These are phyloP conservation scores for Starmerella cellae DNA, from an alignment of 805 yeast species.

Conservation along the genomic window DNA sequence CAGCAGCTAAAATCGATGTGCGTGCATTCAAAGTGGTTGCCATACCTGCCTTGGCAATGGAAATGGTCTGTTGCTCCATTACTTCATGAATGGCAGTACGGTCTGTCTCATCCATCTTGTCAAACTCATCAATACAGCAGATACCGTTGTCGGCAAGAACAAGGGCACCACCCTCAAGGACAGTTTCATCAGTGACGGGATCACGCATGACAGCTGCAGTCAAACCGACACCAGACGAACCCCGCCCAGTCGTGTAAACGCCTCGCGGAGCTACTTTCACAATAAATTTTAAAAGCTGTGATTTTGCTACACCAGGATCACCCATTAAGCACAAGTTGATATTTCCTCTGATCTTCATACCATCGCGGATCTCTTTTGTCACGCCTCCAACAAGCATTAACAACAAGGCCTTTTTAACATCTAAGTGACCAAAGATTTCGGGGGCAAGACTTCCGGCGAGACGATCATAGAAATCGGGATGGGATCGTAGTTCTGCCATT, in stretches of 20 bases:
- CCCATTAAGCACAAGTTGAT: slow-evolving; percentile 94
- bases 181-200: slow-evolving; percentile 98
- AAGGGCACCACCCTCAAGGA: slow-evolving; percentile 94
- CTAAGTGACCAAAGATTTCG: slow-evolving; percentile 87
- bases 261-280: slow-evolving; percentile 91
- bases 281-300: slow-evolving; percentile 83
- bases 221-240: slow-evolving; percentile 96
- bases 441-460: slow-evolving; percentile 90
- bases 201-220: slow-evolving; percentile 99
- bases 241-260: slow-evolving; percentile 95
- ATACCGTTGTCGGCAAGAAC: slow-evolving; percentile 95
- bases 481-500: slow-evolving; percentile 41
- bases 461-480: slow-evolving; percentile 65
- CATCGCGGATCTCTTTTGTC: slow-evolving; percentile 87
- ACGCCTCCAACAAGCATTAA: slow-evolving; percentile 88
- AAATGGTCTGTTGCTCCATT: slow-evolving; percentile 98
- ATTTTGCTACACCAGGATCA: slow-evolving; percentile 98
- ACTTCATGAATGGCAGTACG: slow-evolving; percentile 98
- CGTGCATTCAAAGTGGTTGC: slow-evolving; percentile 92
- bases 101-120: slow-evolving; percentile 95
- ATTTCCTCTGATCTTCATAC: slow-evolving; percentile 95
- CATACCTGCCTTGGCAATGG: slow-evolving; percentile 95
- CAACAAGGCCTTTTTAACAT: slow-evolving; percentile 80
- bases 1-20: slow-evolving; percentile 91
- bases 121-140: slow-evolving; percentile 97